phyloP scores from a whole-genome alignment of 345 rosid species.

The Noccaea bulbosa region DNA sequence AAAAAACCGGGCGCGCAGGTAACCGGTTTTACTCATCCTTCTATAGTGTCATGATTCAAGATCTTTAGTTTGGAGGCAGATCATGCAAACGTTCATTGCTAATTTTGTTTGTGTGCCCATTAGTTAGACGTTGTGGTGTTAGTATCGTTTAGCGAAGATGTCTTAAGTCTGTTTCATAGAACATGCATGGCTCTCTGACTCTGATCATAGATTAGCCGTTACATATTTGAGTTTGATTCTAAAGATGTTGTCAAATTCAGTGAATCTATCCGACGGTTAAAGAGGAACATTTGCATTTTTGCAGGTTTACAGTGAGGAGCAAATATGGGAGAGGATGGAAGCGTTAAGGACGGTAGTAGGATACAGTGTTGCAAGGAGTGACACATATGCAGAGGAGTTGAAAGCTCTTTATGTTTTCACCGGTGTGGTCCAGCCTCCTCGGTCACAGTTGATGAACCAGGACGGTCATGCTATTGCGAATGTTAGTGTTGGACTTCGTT shows the following conservation, averaged over 20 bases:
- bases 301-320: slow-evolving; percentile 50
- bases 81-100: neutral
- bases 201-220: neutral
- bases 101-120: neutral
- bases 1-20: slow-evolving; percentile 50
- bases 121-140: neutral
- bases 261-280: slow-evolving; percentile 15
- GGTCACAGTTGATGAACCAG: slow-evolving; percentile 42
- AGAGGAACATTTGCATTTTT: neutral
- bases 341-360: slow-evolving; percentile 66
- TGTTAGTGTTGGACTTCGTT: slow-evolving; percentile 53
- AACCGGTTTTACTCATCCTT: slow-evolving; percentile 34
- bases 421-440: slow-evolving; percentile 71
- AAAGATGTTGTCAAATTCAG: slow-evolving; percentile 1
- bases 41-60: slow-evolving; percentile 18
- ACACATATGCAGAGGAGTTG: slow-evolving; percentile 59
- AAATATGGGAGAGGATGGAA: slow-evolving; percentile 66
- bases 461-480: slow-evolving; percentile 47
- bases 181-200: neutral
- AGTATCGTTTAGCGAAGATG: neutral
- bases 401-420: slow-evolving; percentile 73
- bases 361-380: slow-evolving; percentile 50
- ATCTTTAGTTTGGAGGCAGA: neutral
- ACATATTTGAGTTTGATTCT: slow-evolving; percentile 5
- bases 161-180: neutral